Evolutionary conservation across 352 stramenopile species (phyloP), one percentile per base, ranked within the genome.

Genomic region (Peronosclerospora sorghi): DNA sequence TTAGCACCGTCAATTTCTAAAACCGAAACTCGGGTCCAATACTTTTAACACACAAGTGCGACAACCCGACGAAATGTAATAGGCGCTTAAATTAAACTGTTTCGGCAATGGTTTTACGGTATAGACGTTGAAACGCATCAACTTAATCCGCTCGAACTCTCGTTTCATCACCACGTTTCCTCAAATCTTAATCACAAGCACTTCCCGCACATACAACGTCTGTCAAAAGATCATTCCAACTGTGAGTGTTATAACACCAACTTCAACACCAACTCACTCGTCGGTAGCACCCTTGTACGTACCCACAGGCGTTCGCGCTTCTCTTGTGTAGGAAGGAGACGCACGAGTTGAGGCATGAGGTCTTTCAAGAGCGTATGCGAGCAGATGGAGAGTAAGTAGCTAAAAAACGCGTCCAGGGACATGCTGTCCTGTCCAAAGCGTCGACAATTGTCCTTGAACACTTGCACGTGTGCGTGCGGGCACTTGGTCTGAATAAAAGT

Each of bases 361-460:
- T 92, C 77, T 44, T 86, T 79, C 30, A 90, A 59, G 34, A 85
- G 54, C 21, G 54, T 14, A 32, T 68, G 64, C 34, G 80, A 84
- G 56, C 77, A 89, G 41, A 92, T 84, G 17, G 80, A 92, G 20
- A 69, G 74, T 35, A 90, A 41, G 32, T 92, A 92, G 28, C 66
- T 79, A 32, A 86, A 87, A 57, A 68, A 92, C 12, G 73, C 76
- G 26, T 89, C 80, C 32, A 92, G 51, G 23, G 80, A 83, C 74
- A 92, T 84, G n/a, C 69, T 53, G 24, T 92, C 80, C 29, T 92
- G 80, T 1, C 80, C 80, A 35, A 92, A 92, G 17, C 85, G 72
- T 20, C 80, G 77, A 52, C 80, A 92, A 59, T 92, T 92, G 56
- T 92, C 80, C 56, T 92, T 92, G 50, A 92, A 92, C 24, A 73